Evolutionary conservation across 2,329 filamentous ascomycete species (phyloP).

Genomic region (Didymella pinodella): DNA sequence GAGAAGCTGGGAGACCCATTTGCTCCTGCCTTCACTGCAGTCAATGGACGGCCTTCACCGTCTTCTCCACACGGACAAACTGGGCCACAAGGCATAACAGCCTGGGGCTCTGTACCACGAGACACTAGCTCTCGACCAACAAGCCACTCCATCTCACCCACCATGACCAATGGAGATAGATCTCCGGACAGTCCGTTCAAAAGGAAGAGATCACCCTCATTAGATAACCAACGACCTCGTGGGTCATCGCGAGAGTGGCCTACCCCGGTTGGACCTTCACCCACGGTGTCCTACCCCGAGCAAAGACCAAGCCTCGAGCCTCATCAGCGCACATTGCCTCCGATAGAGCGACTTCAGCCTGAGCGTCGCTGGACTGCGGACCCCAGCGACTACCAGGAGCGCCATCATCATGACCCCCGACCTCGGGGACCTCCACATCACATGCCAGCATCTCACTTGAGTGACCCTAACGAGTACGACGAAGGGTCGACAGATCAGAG

Average conservation of each 20-base stretch:
- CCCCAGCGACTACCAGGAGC: conserved; percentile 39
- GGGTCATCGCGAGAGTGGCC: conserved; percentile 15
- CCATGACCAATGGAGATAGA: conserved; percentile 27
- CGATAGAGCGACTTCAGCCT: conserved; percentile 37
- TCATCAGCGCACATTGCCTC: conserved; percentile 34
- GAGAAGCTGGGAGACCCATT: conserved; percentile 37
- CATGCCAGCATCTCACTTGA: conserved; percentile 19
- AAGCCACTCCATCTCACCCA: conserved; percentile 33
- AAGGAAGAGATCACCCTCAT: conserved; percentile 67
- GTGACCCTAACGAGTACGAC: conserved; percentile 29
- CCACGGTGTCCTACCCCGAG: conserved; percentile 11
- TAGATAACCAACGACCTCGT: conserved; percentile 14
- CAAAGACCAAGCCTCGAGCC: conserved; percentile 14
- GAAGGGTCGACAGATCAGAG: conserved; percentile 50
- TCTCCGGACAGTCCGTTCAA: conserved; percentile 56
- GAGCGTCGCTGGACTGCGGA: conserved; percentile 44
- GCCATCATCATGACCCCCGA: conserved; percentile 33
- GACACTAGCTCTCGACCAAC: conserved; percentile 28
- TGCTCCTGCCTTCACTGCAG: conserved; percentile 47
- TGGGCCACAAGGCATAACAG: conserved; percentile 9
- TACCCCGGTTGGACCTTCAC: conserved; percentile 11
- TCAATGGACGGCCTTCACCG: conserved; percentile 45
- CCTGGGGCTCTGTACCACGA: conserved; percentile 13
- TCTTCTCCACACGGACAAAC: conserved; percentile 24
- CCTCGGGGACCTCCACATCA: conserved; percentile 30